Conservation (phyloP, 768 basidiomycete species). For the Strobilomyces confusus region DNA sequence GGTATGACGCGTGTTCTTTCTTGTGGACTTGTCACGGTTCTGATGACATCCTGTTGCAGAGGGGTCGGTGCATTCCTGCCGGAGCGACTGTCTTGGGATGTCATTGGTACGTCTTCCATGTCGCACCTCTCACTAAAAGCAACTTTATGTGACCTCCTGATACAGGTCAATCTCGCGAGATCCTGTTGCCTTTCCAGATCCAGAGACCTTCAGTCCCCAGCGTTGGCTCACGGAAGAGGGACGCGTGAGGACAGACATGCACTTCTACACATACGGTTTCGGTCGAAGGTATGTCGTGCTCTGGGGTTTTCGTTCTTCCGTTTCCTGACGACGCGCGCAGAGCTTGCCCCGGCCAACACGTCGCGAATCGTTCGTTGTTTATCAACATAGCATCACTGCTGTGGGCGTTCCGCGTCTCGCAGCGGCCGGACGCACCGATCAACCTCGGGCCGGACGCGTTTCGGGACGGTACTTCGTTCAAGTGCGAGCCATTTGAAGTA, state of each 20-base stretch:
- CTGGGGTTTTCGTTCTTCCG: too few species aligned
- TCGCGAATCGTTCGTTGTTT: neutral
- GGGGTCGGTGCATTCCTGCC: neutral
- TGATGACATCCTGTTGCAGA: neutral
- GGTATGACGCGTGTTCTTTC: neutral
- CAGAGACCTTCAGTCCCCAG: too few species aligned
- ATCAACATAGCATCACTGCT: constrained; percentile 50
- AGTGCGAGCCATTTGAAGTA: neutral
- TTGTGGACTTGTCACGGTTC: neutral
- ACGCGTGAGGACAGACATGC: too few species aligned
- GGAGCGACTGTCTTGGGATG: too few species aligned
- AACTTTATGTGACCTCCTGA: too few species aligned
- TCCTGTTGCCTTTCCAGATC: too few species aligned
- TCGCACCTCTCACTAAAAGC: too few species aligned
- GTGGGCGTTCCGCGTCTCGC: too few species aligned
- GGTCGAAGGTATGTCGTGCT: constrained; percentile 33
- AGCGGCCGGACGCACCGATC: constrained; percentile 48
- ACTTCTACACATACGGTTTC: neutral
- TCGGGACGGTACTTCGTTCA: neutral
- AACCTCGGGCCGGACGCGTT: constrained; percentile 25
- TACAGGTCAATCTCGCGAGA: neutral
- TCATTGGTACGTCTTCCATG: neutral
- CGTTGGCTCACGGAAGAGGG: too few species aligned
- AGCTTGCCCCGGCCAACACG: too few species aligned
- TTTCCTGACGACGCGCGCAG: too few species aligned